These are phyloP conservation scores for Dactylellina cionopaga DNA, from an alignment of 2,329 filamentous ascomycete genomes.

Conservation along the genomic window DNA sequence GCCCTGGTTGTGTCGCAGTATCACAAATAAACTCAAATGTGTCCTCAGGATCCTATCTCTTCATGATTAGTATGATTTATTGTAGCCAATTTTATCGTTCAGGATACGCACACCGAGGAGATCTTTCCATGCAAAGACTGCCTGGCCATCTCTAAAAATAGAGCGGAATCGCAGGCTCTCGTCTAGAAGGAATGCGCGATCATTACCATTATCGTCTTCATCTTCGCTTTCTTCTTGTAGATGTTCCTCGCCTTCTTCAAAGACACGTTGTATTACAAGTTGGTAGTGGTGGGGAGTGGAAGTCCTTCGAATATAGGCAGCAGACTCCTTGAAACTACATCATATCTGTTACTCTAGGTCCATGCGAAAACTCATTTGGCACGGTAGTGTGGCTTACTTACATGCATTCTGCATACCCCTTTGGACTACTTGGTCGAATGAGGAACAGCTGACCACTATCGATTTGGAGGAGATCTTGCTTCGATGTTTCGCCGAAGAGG, in stretches of 20 bases:
- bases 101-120: conserved; percentile 72
- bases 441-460: conserved; percentile 97
- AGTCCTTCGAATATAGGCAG: conserved; percentile 88
- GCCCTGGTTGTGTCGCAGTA: conserved; percentile 72
- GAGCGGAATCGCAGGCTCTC: conserved; percentile 87
- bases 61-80: background rate
- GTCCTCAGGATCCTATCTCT: conserved; percentile 77
- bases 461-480: conserved; percentile 93
- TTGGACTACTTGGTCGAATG: conserved; percentile 91
- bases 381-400: conserved; percentile 36
- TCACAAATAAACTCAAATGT: conserved; percentile 99
- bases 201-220: conserved; percentile 91
- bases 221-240: conserved; percentile 89
- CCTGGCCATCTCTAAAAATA: conserved; percentile 82
- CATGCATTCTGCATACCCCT: conserved; percentile 97
- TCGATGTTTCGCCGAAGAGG: conserved; percentile 86
- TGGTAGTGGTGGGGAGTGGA: conserved; percentile 97
- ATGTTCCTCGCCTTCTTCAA: conserved; percentile 96
- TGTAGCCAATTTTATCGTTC: background rate
- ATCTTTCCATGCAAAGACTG: conserved; percentile 92
- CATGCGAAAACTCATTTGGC: background rate
- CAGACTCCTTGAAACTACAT: conserved; percentile 84
- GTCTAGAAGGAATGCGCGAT: conserved; percentile 97
- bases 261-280: conserved; percentile 92
- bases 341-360: background rate